A percentile compares a stretch with the other conserved stretches of the same genome.
These are phyloP conservation scores for Knoxia roxburghii DNA, from an alignment of 257 asterid genomes.

Conservation along the genomic window DNA sequence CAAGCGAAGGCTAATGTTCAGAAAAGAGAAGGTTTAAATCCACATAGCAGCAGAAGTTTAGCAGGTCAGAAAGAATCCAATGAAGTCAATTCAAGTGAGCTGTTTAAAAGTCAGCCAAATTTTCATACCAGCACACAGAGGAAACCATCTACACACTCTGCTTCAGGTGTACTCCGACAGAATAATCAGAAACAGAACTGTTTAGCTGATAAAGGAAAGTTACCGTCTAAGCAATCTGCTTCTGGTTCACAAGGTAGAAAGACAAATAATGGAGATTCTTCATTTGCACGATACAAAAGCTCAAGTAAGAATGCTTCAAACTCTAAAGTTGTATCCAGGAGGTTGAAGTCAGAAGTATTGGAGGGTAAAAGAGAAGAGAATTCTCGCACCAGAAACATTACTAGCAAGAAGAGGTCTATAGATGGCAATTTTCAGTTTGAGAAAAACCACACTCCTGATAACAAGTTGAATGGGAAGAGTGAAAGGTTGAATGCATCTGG, in stretches of 20 bases:
- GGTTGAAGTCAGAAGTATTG: conserved; percentile 36
- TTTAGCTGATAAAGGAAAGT: conserved; percentile 51
- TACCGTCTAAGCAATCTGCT: conserved; percentile 31
- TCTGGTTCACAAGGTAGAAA: conserved; percentile 43
- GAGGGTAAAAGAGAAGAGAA: conserved; percentile 39
- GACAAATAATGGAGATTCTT: conserved; percentile 37
- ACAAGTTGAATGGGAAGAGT: conserved; percentile 23
- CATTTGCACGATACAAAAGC: conserved; percentile 35
- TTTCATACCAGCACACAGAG: conserved; percentile 36
- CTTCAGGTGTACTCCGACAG: conserved; percentile 54
- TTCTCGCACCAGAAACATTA: conserved; percentile 37
- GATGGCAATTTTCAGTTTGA: conserved; percentile 55
- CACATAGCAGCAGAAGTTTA: conserved; percentile 23
- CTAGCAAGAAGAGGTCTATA: conserved; percentile 57
- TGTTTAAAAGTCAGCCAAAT: conserved; percentile 41
- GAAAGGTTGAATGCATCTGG: conserved; percentile 37
- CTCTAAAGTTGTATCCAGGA: conserved; percentile 49
- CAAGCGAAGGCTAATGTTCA: conserved; percentile 87
- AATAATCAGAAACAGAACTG: conserved; percentile 86
- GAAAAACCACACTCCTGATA: conserved; percentile 33
- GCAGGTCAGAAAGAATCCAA: conserved; percentile 37
- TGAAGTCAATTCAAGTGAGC: conserved; percentile 37
- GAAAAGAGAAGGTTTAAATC: conserved; percentile 58
- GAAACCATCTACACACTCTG: conserved; percentile 34
- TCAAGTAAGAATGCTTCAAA: conserved; percentile 38